Conservation (phyloP, 225 moss, liverwort and hornwort genomes). For the Neckera pumila region DNA sequence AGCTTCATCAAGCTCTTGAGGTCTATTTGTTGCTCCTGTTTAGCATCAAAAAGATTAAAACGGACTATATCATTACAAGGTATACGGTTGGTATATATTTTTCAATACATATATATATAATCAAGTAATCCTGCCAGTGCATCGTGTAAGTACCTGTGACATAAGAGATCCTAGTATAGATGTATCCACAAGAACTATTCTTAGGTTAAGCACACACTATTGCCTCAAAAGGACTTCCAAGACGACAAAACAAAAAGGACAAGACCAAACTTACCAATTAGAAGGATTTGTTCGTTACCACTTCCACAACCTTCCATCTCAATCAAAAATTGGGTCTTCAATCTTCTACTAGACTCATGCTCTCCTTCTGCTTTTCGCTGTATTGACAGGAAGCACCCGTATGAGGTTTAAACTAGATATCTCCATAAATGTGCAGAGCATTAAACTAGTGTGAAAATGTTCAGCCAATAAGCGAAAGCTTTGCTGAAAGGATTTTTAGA, state of each 20-base stretch:
- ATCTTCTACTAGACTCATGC: constrained; percentile 83
- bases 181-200: not conserved
- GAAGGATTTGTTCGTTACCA: constrained; percentile 82
- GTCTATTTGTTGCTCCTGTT: constrained; percentile 98
- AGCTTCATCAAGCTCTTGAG: constrained; percentile 97
- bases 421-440: not conserved
- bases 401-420: not conserved
- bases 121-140: not conserved
- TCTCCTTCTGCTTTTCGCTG: constrained; percentile 98
- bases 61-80: not conserved
- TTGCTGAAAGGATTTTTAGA: not conserved
- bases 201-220: not conserved
- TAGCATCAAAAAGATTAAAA: not conserved
- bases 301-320: constrained; percentile 99
- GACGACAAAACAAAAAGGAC: not conserved
- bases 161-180: not conserved
- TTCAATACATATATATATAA: not conserved
- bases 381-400: not conserved
- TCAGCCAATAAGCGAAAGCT: not conserved
- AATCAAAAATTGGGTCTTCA: constrained; percentile 97
- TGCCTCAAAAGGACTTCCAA: not conserved
- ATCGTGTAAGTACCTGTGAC: not conserved
- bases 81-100: not conserved
- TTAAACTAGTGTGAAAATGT: not conserved
- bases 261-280: constrained; percentile 59